Evolutionary conservation across 371 early-diverging fungal species (phyloP).

Genomic region (Basidiobolus meristosporus): DNA sequence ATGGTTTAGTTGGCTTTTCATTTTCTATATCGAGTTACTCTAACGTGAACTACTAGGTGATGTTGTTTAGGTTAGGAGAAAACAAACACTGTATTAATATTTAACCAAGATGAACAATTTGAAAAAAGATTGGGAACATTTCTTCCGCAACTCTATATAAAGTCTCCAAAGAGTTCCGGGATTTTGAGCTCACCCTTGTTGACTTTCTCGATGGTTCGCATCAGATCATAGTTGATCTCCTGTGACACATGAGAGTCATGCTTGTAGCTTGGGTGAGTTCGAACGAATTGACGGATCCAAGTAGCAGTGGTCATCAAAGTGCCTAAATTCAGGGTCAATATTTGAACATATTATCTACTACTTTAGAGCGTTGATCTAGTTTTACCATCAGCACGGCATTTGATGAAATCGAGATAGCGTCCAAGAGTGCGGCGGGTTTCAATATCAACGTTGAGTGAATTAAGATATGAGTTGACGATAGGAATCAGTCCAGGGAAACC

Average conservation of each 20-base stretch:
- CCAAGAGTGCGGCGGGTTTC: slow-evolving; percentile 44
- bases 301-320: slow-evolving; percentile 71
- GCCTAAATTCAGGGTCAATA: slow-evolving; percentile 2
- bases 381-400: slow-evolving; percentile 63
- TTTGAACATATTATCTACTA: background rate
- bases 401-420: slow-evolving; percentile 65
- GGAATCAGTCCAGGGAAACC: slow-evolving; percentile 77
- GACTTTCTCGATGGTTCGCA: slow-evolving; percentile 42
- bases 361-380: background rate
- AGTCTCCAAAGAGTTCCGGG: slow-evolving; percentile 13
- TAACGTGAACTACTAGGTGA: no score
- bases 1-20: no score
- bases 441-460: slow-evolving; percentile 42
- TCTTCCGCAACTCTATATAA: background rate
- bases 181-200: slow-evolving; percentile 37
- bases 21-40: no score
- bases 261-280: slow-evolving; percentile 76
- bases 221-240: slow-evolving; percentile 75
- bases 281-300: slow-evolving; percentile 83
- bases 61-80: no score
- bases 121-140: no score
- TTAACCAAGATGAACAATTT: no score
- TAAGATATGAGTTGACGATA: slow-evolving; percentile 61
- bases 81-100: no score
- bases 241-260: slow-evolving; percentile 75